Conservation (phyloP, 768 basidiomycete genomes). For the Suillus weaverae region DNA sequence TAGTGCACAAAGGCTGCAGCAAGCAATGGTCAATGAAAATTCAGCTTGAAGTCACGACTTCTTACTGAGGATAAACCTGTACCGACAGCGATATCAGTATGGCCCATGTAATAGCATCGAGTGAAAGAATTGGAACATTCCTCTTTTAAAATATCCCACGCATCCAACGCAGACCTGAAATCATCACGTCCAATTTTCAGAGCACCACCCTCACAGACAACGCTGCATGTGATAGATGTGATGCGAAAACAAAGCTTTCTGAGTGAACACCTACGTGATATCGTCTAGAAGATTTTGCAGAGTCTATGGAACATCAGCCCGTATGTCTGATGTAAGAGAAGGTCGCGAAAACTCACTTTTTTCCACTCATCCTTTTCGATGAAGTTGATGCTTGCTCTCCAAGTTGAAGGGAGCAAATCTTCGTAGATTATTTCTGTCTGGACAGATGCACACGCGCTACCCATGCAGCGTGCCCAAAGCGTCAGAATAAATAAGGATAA, state of each 20-base stretch:
- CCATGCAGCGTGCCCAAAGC: background rate
- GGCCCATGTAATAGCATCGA: background rate
- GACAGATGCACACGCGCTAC: background rate
- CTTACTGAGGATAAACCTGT: constrained; percentile 1
- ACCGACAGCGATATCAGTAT: background rate
- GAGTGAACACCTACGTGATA: background rate
- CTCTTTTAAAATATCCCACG: background rate
- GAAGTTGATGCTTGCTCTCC: background rate
- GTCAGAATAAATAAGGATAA: background rate
- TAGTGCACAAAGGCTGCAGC: background rate
- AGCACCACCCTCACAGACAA: background rate
- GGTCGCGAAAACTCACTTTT: background rate
- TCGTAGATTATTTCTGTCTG: background rate
- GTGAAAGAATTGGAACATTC: background rate
- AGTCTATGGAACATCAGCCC: background rate
- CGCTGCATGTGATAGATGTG: background rate
- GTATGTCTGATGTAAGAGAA: background rate
- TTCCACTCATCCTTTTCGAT: background rate
- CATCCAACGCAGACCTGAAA: background rate
- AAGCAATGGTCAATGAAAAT: background rate
- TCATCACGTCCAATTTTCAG: background rate
- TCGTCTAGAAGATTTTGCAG: background rate
- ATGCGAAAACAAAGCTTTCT: background rate
- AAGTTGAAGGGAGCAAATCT: background rate
- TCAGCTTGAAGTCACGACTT: background rate